Evolutionary conservation across 176 grass and related monocot species (phyloP), one percentile per base, ranked within the genome.

Genomic region (Eleusine coracana): DNA sequence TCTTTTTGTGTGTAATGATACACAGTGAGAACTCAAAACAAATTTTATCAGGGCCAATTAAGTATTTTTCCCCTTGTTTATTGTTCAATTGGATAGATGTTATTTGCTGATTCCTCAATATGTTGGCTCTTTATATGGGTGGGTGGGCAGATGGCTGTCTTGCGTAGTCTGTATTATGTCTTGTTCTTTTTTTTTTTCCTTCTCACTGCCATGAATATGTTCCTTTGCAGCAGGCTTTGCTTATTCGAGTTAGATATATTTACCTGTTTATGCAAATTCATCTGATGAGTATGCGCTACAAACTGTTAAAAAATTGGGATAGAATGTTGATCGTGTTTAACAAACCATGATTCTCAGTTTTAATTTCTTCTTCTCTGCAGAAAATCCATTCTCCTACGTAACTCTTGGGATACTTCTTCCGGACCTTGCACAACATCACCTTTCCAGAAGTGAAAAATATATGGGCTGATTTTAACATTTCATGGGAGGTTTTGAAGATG

Each of bases 381-480:
- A 76, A 85, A 46, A 13, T 78, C 80, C 13, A 62, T 79, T 79
- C 21, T 70, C 69, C 37, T 37, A 49, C 58, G 0, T 9, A 73
- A 73, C 56, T 55, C 45, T 23, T 70, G 78, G n/a, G 59, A 29
- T 3, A 80, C 61, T 79, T 73, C 68, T 7, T 38, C 39, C 82
- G 44, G 79, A 68, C 55, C 16, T 81, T 76, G 56, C 56, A 27
- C 71, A 73, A 71, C 61, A 81, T 72, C 64, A 69, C 75, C 86
- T 83, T 79, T 78, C 71, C 27, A 77, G 79, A 65, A 77, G 48
- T 68, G 5, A 88, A 83, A 73, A 87, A 91, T 59, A 59, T 94
- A 91, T 97, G 90, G 92, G 80, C 86, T 97, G 92, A 97, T 85
- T 85, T 67, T 87, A 81, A 62, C 87, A 94, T 94, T 97, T 94